Evolutionary conservation across 345 rosid genomes (phyloP).

Genomic region (Gossypium sturtianum): DNA sequence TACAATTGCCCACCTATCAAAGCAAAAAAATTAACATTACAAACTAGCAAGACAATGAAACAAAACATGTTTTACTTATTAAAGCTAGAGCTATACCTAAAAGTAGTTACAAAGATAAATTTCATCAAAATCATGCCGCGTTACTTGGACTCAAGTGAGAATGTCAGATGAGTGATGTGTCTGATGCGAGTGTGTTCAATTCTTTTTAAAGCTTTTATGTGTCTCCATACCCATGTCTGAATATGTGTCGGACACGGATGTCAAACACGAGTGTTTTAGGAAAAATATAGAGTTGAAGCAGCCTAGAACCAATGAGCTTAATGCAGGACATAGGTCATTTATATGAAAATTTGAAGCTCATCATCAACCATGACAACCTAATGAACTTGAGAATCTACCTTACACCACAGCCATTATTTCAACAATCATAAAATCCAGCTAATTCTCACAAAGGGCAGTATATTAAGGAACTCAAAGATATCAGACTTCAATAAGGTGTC

Average conservation of each 20-base stretch:
- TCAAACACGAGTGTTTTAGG: not conserved
- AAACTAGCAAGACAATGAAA: not conserved
- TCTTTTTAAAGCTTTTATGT: too few relatives aligned
- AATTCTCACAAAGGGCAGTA: not conserved
- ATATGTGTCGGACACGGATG: not conserved
- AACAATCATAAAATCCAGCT: not conserved
- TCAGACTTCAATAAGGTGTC: not conserved
- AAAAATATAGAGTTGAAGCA: not conserved
- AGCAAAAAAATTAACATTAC: slow-evolving; percentile 1
- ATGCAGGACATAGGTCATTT: not conserved
- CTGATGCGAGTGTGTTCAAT: too few relatives aligned
- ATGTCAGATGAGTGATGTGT: not conserved
- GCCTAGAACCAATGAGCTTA: not conserved
- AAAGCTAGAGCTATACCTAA: not conserved
- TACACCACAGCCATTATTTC: not conserved
- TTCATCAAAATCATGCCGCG: not conserved
- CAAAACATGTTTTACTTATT: not conserved
- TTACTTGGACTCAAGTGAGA: not conserved
- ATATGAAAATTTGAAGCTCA: not conserved
- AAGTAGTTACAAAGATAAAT: not conserved
- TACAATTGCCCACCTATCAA: slow-evolving; percentile 93
- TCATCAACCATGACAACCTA: not conserved
- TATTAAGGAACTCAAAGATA: not conserved
- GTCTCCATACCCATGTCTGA: too few relatives aligned
- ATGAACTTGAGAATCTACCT: not conserved